phyloP scores from a whole-genome alignment of 2,329 filamentous ascomycete species.

The Pseudogymnoascus sp. region DNA sequence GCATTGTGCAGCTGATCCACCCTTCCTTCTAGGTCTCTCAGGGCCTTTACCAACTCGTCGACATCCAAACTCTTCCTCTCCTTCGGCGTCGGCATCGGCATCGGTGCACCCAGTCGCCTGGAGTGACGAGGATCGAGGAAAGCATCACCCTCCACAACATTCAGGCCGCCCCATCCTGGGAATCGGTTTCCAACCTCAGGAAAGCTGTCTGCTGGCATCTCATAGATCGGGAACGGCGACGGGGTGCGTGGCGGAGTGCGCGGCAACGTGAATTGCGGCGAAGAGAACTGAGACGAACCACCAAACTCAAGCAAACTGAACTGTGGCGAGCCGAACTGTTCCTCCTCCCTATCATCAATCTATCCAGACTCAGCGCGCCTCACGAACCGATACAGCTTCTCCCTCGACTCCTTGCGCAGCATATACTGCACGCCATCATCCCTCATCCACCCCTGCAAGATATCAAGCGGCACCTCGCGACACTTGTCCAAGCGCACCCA shows the following conservation, averaged over 20 bases:
- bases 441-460: background rate
- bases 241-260: background rate
- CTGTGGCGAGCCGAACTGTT: background rate
- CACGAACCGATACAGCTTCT: conserved; percentile 4
- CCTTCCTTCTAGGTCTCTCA: background rate
- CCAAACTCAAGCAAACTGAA: background rate
- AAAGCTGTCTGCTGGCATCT: conserved; percentile 1
- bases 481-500: background rate
- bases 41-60: background rate
- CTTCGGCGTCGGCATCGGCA: background rate
- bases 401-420: background rate
- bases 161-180: background rate
- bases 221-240: background rate
- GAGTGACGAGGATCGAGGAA: background rate
- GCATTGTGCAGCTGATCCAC: background rate
- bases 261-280: background rate
- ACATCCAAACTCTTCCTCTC: background rate
- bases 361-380: background rate
- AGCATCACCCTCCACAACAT: background rate
- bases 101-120: background rate
- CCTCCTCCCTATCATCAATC: background rate
- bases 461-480: background rate
- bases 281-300: background rate
- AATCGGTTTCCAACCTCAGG: background rate
- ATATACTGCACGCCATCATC: conserved; percentile 1